These are phyloP conservation scores for Platanthera guangdongensis DNA, from an alignment of 106 monocot species.

Conservation along the genomic window DNA sequence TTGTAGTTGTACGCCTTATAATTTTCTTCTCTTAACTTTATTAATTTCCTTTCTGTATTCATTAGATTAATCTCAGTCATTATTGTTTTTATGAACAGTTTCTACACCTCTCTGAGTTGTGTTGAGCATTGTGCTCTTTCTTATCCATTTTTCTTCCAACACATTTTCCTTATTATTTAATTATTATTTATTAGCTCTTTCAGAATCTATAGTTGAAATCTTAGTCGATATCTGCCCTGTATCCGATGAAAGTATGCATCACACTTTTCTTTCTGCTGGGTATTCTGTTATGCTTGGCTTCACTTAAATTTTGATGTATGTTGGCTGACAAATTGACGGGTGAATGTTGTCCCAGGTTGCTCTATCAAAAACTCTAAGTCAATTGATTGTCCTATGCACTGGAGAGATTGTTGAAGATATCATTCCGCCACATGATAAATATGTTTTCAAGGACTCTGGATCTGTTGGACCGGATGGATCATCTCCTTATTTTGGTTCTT, in stretches of 20 bases:
- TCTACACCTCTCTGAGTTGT: not conserved
- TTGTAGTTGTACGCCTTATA: not conserved
- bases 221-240: not conserved
- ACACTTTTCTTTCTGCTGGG: not conserved
- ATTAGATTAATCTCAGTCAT: not conserved
- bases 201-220: not conserved
- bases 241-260: not conserved
- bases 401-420: constrained; percentile 39
- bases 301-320: not conserved
- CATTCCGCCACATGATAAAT: constrained; percentile 6
- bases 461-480: constrained; percentile 11
- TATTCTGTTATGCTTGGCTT: not conserved
- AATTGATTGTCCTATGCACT: constrained; percentile 52
- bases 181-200: not conserved
- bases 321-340: not conserved
- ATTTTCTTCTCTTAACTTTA: not conserved
- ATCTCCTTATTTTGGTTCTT: constrained; percentile 13
- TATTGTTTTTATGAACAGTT: constrained; percentile 1
- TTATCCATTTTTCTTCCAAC: not conserved
- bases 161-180: not conserved
- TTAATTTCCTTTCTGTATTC: not conserved
- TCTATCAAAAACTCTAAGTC: constrained; percentile 73
- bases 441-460: constrained; percentile 8
- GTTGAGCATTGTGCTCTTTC: not conserved
- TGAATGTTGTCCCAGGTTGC: constrained; percentile 42